Evolutionary conservation across 2,329 filamentous ascomycete genomes (phyloP), one percentile per base, ranked within the genome.

Genomic region (Cytospora schulzeri): DNA sequence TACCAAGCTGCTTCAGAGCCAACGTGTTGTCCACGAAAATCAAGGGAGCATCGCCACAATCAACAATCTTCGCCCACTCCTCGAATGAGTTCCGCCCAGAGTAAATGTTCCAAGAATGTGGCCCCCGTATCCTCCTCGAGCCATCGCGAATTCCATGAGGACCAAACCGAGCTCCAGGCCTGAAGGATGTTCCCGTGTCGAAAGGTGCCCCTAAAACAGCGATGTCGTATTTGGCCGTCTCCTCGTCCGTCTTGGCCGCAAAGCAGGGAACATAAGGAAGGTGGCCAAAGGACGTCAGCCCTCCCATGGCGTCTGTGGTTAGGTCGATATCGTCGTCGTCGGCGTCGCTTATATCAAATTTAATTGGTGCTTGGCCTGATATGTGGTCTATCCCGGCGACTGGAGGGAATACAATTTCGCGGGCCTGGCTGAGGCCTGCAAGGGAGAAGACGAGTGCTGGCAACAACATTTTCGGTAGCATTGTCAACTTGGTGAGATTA

Each of bases 21-120:
- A 93, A 78, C 0, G 80, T 85, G 73, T 93, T 94, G 76, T 94
- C 91, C 68, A 93, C 87, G 7, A 89, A 90, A 0, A 89, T 91
- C 64, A 93, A 80, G 1, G 89, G 90, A 60, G 92, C 91, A 70
- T 94, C 91, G 41, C 91, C 91, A 71, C 91, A 94, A 77, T 94
- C 91, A 48, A 92, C 82, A 55, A 94, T 82, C 12, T 60, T 68
- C 2, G 66, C 66, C 62, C 71, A 67, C 63, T 61, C 68, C 59
- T 55, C 45, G 53, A 67, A 63, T 7, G 60, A 66, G 35, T 64
- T 69, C 24, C 60, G 64, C 6, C 60, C 66, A 52, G 35, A 38
- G 2, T 41, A 45, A 1, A 64, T 54, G 19, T 66, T 65, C 59
- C 60, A 66, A 7, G 54, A 59, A 17, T 63, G 60, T 1, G 60